Percentiles rank a stretch among this genome's conserved stretches.
Conservation (phyloP, 768 basidiomycete species). For the Boletus coccyginus region DNA sequence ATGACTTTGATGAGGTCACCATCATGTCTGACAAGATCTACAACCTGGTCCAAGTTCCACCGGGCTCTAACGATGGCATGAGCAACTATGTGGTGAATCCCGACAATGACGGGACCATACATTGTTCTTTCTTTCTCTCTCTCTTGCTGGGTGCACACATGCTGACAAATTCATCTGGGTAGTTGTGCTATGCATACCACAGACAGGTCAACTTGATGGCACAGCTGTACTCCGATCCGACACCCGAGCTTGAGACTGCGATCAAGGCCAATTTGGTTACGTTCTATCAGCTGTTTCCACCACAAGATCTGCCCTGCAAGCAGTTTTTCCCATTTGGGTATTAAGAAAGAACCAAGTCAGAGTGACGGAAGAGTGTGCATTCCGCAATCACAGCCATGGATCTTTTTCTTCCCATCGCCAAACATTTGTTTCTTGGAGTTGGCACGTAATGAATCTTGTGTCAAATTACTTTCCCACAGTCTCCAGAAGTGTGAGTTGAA, state of each 20-base stretch:
- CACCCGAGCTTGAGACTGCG: constrained; percentile 15
- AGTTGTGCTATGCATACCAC: constrained; percentile 22
- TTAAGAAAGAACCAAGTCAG: not conserved
- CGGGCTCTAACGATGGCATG: constrained; percentile 18
- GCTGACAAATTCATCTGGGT: not conserved
- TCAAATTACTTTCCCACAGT: too few species aligned
- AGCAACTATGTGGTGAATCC: constrained; percentile 14
- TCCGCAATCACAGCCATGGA: too few species aligned
- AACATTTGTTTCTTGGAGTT: too few species aligned
- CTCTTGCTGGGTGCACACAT: not conserved
- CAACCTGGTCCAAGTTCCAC: constrained; percentile 1
- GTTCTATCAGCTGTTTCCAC: constrained; percentile 8
- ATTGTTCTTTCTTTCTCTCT: not conserved
- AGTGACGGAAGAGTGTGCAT: too few species aligned
- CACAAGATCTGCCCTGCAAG: constrained; percentile 6
- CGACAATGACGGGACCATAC: constrained; percentile 9
- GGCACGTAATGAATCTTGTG: too few species aligned
- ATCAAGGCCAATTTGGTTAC: constrained; percentile 22
- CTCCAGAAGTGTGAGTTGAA: too few species aligned
- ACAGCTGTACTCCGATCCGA: constrained; percentile 21
- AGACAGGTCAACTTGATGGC: constrained; percentile 19
- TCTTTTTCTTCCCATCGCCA: too few species aligned
- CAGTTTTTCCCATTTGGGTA: constrained; percentile 17
- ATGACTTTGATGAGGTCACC: constrained; percentile 1
- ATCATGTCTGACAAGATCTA: not conserved